Evolutionary conservation across 2,329 filamentous ascomycete genomes (phyloP).

Genomic region (Botryotinia convoluta): DNA sequence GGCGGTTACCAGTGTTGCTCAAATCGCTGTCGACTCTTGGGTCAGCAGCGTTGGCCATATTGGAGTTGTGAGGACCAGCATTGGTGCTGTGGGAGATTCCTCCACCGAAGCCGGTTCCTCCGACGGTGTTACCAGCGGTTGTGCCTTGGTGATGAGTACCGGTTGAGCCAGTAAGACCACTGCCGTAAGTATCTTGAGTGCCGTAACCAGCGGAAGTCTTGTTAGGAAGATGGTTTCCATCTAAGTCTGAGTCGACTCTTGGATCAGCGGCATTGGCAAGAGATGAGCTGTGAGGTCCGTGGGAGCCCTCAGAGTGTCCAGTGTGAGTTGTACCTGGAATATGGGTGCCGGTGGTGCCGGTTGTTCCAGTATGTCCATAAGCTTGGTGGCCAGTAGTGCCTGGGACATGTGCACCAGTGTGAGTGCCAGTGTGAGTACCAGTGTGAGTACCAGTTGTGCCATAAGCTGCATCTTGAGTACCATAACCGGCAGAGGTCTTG

Average conservation of each 20-base stretch:
- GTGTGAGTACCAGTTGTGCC: conserved; percentile 28
- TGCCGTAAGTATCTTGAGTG: conserved; percentile 16
- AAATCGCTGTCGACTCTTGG: conserved; percentile 53
- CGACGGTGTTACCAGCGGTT: conserved; percentile 11
- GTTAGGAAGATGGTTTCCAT: conserved; percentile 28
- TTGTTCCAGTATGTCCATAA: conserved; percentile 3
- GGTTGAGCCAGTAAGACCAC: conserved; percentile 9
- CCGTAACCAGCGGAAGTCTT: conserved; percentile 10
- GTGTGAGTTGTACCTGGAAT: conserved; percentile 10
- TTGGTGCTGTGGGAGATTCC: conserved; percentile 37
- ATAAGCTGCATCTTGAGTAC: neutral
- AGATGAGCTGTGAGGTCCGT: conserved; percentile 5
- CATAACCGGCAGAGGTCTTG: neutral
- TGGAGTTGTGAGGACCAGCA: conserved; percentile 40
- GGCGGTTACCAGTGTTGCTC: conserved; percentile 43
- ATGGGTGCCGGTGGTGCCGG: conserved; percentile 19
- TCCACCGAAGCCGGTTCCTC: conserved; percentile 24
- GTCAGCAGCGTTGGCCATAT: conserved; percentile 47
- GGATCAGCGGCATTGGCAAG: conserved; percentile 46
- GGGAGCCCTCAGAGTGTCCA: conserved; percentile 3
- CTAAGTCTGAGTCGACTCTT: conserved; percentile 49
- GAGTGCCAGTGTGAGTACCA: neutral
- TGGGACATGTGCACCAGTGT: neutral
- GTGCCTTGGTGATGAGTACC: conserved; percentile 15
- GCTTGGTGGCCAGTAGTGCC: neutral